phyloP scores from a whole-genome alignment of 1,139 yeast species.

The Eremothecium gossypii region DNA sequence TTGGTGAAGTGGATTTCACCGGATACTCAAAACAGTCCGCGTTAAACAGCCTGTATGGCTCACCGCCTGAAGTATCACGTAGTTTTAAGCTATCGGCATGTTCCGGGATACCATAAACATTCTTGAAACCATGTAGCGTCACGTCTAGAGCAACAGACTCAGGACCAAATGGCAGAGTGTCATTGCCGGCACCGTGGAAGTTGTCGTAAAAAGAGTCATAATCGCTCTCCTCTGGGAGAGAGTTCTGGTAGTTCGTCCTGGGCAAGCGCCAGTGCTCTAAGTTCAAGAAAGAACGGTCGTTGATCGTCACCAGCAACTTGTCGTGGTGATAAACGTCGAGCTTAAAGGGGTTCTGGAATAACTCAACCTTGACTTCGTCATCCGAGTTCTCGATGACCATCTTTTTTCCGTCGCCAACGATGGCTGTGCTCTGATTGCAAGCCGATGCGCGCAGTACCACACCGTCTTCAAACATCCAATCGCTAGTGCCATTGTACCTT shows the following conservation, averaged over 20 bases:
- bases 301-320: slow-evolving; percentile 45
- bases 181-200: slow-evolving; percentile 52
- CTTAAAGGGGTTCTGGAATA: slow-evolving; percentile 45
- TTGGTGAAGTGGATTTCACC: slow-evolving; percentile 68
- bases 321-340: slow-evolving; percentile 41
- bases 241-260: slow-evolving; percentile 33
- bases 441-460: slow-evolving; percentile 16
- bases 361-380: slow-evolving; percentile 32
- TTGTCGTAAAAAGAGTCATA: slow-evolving; percentile 52
- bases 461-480: slow-evolving; percentile 44
- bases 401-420: slow-evolving; percentile 8
- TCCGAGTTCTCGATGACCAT: slow-evolving; percentile 38
- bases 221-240: slow-evolving; percentile 46
- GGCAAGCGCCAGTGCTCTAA: slow-evolving; percentile 64
- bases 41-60: slow-evolving; percentile 80
- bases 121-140: slow-evolving; percentile 46
- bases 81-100: slow-evolving; percentile 77
- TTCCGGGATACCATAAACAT: slow-evolving; percentile 90
- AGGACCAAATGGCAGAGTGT: slow-evolving; percentile 72
- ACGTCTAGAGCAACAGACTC: slow-evolving; percentile 81
- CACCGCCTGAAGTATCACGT: slow-evolving; percentile 49
- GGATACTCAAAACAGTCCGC: slow-evolving; percentile 95
- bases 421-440: slow-evolving; percentile 3
- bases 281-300: slow-evolving; percentile 63
- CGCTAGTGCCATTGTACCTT: slow-evolving; percentile 52